These are phyloP conservation scores for Medicago truncatula DNA, from an alignment of 306 rosid species.

Conservation along the genomic window MtrunA17r5.0-ANR NC_053042.1:40209001-40209500, in stretches of 20 bases:
- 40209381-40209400: not conserved
- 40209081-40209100: too few relatives aligned
- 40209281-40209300: not conserved
- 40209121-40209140: too few relatives aligned
- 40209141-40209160: too few relatives aligned
- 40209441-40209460: slow-evolving; percentile 39
- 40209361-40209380: slow-evolving; percentile 27
- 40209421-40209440: slow-evolving; percentile 20
- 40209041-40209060: too few relatives aligned
- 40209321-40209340: slow-evolving; percentile 16
- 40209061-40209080: too few relatives aligned
- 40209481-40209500: slow-evolving; percentile 94
- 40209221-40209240: not conserved
- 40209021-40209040: too few relatives aligned
- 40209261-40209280: not conserved
- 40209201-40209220: not conserved
- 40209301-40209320: not conserved
- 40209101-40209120: too few relatives aligned
- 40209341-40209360: slow-evolving; percentile 3
- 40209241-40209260: not conserved
- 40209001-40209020: too few relatives aligned
- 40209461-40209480: slow-evolving; percentile 95
- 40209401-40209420: not conserved
- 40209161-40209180: too few relatives aligned
- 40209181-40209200: not conserved